Base-by-base conservation (phyloP, 306 rosid genomes). In the Astragalus membranaceus region DNA sequence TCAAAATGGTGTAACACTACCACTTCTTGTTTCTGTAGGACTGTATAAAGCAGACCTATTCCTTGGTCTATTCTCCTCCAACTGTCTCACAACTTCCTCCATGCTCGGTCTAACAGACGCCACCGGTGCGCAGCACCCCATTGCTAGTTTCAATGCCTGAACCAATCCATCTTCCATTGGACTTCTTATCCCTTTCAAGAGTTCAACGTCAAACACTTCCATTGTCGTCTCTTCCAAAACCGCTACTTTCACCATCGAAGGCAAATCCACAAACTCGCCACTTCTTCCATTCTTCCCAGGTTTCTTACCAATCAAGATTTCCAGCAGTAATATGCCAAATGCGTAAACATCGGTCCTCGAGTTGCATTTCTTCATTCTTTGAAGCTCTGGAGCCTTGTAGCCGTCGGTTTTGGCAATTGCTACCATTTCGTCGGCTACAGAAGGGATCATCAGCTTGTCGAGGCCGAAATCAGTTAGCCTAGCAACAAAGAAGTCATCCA, bases 111-210 rank as follows among this genome's bases (percentile, higher is more conserved):
- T 89, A 50, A 95, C 97, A 0, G 97, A 71, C 39, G 92, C 89
- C 70, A 95, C 97, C 3, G 99, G 99, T 36, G 99, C 97, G 70
- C 99, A 95, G 72, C 99, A 95, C 7, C 99, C 99, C 99, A 95
- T 95, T 51, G 97, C 99, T 12, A 95, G 88, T 81, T 91, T 95
- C 85, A 95, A 66, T 11, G 96, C 96, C 39, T 95, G 97, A 47
- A 95, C 75, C 81, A 95, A 62, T 13, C 99, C 99, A 46, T 95
- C 99, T 72, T 95, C 99, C 97, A 91, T 95, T 1, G 96, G 96
- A 70, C 87, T 95, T 52, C 96, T 89, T 49, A 91, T 85, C 72
- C 97, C 99, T 81, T 85, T 95, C 82, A 91, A 73, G 4, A 91
- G 80, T 50, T 91, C 97, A 74, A 86, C 91, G 52, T 91, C 97